Evolutionary conservation across 352 stramenopile genomes (phyloP).

Genomic region (Saprolegnia diclina): DNA sequence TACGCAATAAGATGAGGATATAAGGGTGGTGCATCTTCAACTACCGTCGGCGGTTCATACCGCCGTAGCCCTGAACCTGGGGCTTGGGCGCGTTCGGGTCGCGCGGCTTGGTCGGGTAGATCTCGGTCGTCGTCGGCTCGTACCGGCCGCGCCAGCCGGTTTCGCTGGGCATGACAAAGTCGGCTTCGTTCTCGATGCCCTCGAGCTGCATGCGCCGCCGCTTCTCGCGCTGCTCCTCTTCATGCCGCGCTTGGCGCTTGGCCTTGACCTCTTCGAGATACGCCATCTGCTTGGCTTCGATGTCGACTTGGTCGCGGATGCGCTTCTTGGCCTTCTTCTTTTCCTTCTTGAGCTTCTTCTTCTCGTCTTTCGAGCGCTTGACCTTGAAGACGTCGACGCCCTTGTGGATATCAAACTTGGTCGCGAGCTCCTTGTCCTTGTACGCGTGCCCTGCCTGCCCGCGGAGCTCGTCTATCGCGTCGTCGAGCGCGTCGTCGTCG

Average conservation of each 20-base stretch:
- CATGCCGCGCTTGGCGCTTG: constrained; percentile 32
- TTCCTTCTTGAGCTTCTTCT: constrained; percentile 51
- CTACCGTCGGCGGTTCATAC: constrained; percentile 52
- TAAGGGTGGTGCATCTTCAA: not conserved
- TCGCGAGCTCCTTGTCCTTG: constrained; percentile 78
- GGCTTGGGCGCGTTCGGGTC: constrained; percentile 26
- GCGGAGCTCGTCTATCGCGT: constrained; percentile 13
- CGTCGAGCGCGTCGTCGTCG: not conserved
- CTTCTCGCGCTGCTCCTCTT: constrained; percentile 30
- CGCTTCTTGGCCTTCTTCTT: constrained; percentile 54
- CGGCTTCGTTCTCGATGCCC: constrained; percentile 18
- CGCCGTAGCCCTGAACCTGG: constrained; percentile 41
- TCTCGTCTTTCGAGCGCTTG: constrained; percentile 47
- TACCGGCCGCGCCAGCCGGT: constrained; percentile 61
- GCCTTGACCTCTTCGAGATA: constrained; percentile 45
- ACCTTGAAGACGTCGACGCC: constrained; percentile 83
- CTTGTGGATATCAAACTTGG: constrained; percentile 54
- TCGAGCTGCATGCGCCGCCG: constrained; percentile 22
- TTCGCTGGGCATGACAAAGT: constrained; percentile 36
- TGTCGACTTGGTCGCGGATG: constrained; percentile 5
- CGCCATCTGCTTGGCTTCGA: constrained; percentile 38
- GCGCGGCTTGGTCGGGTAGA: constrained; percentile 17
- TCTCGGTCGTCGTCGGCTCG: constrained; percentile 36
- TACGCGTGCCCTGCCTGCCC: constrained; percentile 82
- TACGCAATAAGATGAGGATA: not conserved